Percentiles rank a stretch among this genome's conserved stretches.
phyloP scores from a whole-genome alignment of 2,329 filamentous ascomycete species.

The Alternaria dauci region DNA sequence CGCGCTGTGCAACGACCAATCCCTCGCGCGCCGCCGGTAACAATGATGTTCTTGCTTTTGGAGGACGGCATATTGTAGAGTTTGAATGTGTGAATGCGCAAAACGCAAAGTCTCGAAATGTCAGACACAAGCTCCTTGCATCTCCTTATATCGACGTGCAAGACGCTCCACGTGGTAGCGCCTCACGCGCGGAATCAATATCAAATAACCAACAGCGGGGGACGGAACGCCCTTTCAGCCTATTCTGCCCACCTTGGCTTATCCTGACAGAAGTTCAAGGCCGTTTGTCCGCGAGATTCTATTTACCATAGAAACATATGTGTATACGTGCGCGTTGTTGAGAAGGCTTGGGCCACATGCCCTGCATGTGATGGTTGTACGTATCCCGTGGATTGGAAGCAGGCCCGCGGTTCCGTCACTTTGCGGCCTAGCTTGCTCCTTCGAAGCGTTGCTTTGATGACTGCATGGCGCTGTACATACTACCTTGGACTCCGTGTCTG shows the following conservation, averaged over 20 bases:
- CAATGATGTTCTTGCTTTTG: conserved; percentile 43
- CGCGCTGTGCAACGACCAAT: conserved; percentile 56
- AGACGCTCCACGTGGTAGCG: conserved; percentile 1
- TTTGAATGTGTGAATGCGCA: not conserved
- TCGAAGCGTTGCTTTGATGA: conserved; percentile 2
- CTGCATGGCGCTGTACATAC: not conserved
- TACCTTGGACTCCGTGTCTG: not conserved
- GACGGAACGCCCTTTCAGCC: conserved; percentile 20
- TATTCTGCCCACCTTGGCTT: conserved; percentile 17
- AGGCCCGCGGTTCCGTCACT: conserved; percentile 17
- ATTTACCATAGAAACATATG: not conserved
- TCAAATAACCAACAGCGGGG: conserved; percentile 4
- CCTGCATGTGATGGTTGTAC: conserved; percentile 2
- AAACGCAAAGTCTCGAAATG: not conserved
- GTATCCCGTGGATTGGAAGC: conserved; percentile 8
- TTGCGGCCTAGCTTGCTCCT: not conserved
- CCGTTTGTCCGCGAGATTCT: conserved; percentile 3
- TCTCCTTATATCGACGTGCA: not conserved
- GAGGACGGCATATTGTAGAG: conserved; percentile 24
- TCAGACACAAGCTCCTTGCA: not conserved
- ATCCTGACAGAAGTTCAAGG: not conserved
- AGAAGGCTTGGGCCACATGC: not conserved
- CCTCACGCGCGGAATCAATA: conserved; percentile 14
- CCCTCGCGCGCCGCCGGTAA: conserved; percentile 54
- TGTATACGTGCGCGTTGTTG: not conserved